Evolutionary conservation across 78 protist genomes (phyloP).

Genomic region (Capsaspora owczarzaki): DNA sequence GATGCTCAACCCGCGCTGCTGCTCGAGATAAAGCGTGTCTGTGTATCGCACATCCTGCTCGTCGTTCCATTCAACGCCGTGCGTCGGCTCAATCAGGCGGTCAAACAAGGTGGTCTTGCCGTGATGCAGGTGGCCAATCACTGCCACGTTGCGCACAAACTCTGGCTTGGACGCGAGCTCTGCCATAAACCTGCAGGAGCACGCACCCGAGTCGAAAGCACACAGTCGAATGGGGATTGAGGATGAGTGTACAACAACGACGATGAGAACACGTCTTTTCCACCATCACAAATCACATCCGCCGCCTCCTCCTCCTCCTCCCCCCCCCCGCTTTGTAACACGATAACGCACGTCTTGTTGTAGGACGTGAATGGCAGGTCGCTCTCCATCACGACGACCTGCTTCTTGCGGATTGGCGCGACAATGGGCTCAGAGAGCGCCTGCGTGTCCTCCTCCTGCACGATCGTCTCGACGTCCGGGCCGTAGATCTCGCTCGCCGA

Average conservation of each 20-base stretch:
- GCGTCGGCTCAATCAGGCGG: conserved; percentile 77
- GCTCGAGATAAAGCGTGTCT: conserved; percentile 88
- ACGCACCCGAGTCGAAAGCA: background rate
- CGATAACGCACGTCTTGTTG: conserved; percentile 18
- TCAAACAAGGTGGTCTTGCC: conserved; percentile 95
- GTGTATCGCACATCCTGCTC: conserved; percentile 60
- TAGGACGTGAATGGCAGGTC: conserved; percentile 37
- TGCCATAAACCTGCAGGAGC: conserved; percentile 28
- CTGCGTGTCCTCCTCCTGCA: conserved; percentile 97
- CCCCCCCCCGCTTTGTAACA: too few relatives aligned
- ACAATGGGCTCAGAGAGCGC: conserved; percentile 90
- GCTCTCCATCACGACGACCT: conserved; percentile 33
- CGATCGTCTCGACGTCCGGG: conserved; percentile 80
- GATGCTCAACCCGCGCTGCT: conserved; percentile 72
- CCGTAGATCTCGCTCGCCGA: conserved; percentile 81
- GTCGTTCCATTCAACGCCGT: conserved; percentile 30
- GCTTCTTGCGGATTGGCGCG: conserved; percentile 58
- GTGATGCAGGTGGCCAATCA: conserved; percentile 81
- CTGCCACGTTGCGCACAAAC: conserved; percentile 78
- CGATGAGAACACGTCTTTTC: too few relatives aligned
- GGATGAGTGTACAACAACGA: too few relatives aligned
- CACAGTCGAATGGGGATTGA: background rate
- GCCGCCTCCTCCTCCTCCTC: too few relatives aligned
- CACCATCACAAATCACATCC: too few relatives aligned
- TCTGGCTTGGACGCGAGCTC: conserved; percentile 56